A percentile compares a stretch with the other conserved stretches of the same genome.
Conservation (phyloP, 345 rosid genomes). For the Eucalyptus rudis region DNA sequence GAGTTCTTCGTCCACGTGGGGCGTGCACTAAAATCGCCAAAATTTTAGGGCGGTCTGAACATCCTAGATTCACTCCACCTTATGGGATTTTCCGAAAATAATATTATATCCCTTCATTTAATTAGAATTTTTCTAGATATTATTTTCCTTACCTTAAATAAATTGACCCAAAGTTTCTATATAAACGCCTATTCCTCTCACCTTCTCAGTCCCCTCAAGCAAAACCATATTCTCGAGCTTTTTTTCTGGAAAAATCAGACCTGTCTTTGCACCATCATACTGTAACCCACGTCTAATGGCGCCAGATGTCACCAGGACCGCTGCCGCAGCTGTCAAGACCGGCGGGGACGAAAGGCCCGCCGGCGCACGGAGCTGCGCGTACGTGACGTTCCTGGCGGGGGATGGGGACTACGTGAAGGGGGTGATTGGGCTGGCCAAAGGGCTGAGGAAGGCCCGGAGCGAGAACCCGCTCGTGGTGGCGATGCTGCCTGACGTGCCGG, state of each 20-base stretch:
- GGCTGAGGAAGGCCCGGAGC: constrained; percentile 13
- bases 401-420: constrained; percentile 20
- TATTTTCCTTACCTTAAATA: background rate
- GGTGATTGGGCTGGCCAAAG: constrained; percentile 28
- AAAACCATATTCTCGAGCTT: background rate
- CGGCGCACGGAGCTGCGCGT: background rate
- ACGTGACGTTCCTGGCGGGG: constrained; percentile 23
- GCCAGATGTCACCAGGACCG: background rate
- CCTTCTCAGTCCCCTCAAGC: background rate
- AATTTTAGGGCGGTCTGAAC: background rate
- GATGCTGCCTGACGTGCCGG: constrained; percentile 19
- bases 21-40: background rate
- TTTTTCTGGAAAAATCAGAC: background rate
- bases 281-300: background rate
- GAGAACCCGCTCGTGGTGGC: constrained; percentile 21
- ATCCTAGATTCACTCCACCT: background rate
- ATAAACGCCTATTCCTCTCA: background rate
- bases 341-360: background rate
- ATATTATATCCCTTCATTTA: background rate
- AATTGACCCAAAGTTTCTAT: background rate
- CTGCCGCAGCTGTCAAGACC: background rate
- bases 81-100: background rate
- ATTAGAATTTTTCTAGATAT: background rate
- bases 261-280: background rate
- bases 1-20: background rate